Percentiles rank a stretch among this genome's conserved stretches.
phyloP scores from a whole-genome alignment of 306 rosid genomes.

The Cicer cuneatum region DNA sequence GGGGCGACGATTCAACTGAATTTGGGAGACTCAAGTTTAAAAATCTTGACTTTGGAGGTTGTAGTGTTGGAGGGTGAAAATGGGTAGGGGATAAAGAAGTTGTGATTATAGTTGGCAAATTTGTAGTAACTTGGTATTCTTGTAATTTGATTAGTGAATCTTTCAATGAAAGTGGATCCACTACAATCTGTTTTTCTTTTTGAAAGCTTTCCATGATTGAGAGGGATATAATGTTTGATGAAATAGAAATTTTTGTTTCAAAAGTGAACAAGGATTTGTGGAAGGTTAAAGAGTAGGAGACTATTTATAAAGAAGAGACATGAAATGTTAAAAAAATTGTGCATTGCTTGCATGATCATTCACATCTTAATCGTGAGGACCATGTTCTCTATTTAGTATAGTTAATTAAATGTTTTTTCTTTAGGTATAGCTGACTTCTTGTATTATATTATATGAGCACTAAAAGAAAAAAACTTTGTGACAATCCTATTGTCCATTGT shows the following conservation, averaged over 20 bases:
- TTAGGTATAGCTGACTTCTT: slow-evolving; percentile 38
- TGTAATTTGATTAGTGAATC: slow-evolving; percentile 43
- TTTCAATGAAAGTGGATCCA: slow-evolving; percentile 76
- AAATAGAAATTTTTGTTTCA: slow-evolving; percentile 12
- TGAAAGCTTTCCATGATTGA: slow-evolving; percentile 48
- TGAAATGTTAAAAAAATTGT: slow-evolving; percentile 33
- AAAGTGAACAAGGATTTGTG: slow-evolving; percentile 46
- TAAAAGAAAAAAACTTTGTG: neutral
- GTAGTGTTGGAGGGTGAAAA: slow-evolving; percentile 60
- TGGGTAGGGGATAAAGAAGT: slow-evolving; percentile 40
- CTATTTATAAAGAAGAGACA: slow-evolving; percentile 45
- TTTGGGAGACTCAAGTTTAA: slow-evolving; percentile 78
- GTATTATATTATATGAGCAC: neutral
- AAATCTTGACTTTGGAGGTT: slow-evolving; percentile 67
- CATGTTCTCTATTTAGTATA: slow-evolving; percentile 47
- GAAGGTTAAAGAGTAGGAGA: neutral
- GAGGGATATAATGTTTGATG: neutral
- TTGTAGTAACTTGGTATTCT: neutral
- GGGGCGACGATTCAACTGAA: slow-evolving; percentile 68
- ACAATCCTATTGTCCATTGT: neutral
- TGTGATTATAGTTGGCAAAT: slow-evolving; percentile 44
- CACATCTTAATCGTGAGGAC: slow-evolving; percentile 52
- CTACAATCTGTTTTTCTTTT: slow-evolving; percentile 73
- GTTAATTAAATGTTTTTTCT: slow-evolving; percentile 28
- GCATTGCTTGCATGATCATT: slow-evolving; percentile 48